Base-by-base conservation (phyloP, 108 stramenopile genomes). In the Seminavis robusta region DNA sequence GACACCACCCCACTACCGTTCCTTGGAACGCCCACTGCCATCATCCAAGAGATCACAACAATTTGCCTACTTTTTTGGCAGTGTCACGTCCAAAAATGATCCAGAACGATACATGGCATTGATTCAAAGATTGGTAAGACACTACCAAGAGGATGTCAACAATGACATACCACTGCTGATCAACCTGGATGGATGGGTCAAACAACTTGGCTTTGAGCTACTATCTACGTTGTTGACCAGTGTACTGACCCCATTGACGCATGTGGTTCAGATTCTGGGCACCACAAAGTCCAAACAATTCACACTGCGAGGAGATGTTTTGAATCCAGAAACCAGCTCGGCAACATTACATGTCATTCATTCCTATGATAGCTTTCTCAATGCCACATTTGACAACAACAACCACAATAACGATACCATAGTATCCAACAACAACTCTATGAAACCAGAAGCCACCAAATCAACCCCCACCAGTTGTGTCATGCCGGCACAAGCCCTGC, bases 181-280 rank as follows among this genome's bases (percentile, higher is more conserved):
- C 47, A 96, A 96, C 56, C 80, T 89, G n/a, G 95, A 94, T 62
- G 95, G 95, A 41, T 96, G 94, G 93, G 84, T 94, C 19, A 90
- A 92, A 61, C 90, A 90, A 6, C 67, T 96, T 45, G 95, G 95
- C 4, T 76, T 55, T 45, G 75, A 96, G 52, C 77, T 96, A 40
- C 57, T 96, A 32, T 68, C 77, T 15, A 64, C 93, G 9, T 49
- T 96, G 11, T 60, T 94, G 6, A 67, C 74, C 10, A 52, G 37
- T 27, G 28, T 66, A 8, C 58, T 53, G 23, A 28, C 56, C 6
- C 50, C 41, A 33, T 88, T 90, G 23, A 67, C 77, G 3, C 87
- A 94, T 59, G 70, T 96, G 49, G 73, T 94, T 24, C 93, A 96
- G 57, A 78, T 96, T 33, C 30, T 84, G 26, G 87, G 92, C 37